phyloP scores from a whole-genome alignment of 805 yeast genomes.

The Wickerhamomyces chaumierensis region DNA sequence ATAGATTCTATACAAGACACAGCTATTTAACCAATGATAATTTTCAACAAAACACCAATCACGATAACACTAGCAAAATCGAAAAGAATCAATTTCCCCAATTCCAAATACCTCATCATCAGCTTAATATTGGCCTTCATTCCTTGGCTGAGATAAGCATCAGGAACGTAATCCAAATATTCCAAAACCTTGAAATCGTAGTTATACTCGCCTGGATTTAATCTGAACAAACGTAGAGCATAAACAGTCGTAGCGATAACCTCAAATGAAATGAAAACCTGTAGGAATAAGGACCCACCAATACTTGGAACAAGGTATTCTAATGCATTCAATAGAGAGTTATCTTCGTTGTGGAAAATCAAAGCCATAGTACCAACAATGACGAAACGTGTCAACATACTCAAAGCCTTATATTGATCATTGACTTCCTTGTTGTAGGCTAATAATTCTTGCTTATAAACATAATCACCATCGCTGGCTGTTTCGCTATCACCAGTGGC shows the following conservation, averaged over 20 bases:
- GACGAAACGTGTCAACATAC: conserved; percentile 10
- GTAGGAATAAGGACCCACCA: conserved; percentile 6
- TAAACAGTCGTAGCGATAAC: conserved; percentile 10
- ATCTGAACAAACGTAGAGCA: conserved; percentile 7
- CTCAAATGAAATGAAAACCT: conserved; percentile 11
- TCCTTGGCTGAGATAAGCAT: conserved; percentile 6
- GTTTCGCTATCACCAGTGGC: neutral
- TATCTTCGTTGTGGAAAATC: conserved; percentile 6
- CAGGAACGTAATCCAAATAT: conserved; percentile 14
- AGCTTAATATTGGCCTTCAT: conserved; percentile 14
- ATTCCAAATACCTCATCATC: conserved; percentile 15
- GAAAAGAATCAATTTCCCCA: conserved; percentile 13
- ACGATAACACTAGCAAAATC: conserved; percentile 14
- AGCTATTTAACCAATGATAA: neutral
- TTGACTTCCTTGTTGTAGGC: conserved; percentile 11
- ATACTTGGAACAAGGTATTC: neutral
- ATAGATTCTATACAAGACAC: too few relatives aligned
- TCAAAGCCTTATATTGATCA: conserved; percentile 14
- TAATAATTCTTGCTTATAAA: conserved; percentile 3
- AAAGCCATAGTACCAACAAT: conserved; percentile 1
- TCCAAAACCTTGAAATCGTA: conserved; percentile 14
- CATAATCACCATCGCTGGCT: conserved; percentile 1
- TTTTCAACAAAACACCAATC: neutral
- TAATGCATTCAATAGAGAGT: conserved; percentile 6
- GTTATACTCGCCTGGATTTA: conserved; percentile 14